Base-by-base conservation (phyloP, 352 stramenopile species). In the Pythium apleroticum region DNA sequence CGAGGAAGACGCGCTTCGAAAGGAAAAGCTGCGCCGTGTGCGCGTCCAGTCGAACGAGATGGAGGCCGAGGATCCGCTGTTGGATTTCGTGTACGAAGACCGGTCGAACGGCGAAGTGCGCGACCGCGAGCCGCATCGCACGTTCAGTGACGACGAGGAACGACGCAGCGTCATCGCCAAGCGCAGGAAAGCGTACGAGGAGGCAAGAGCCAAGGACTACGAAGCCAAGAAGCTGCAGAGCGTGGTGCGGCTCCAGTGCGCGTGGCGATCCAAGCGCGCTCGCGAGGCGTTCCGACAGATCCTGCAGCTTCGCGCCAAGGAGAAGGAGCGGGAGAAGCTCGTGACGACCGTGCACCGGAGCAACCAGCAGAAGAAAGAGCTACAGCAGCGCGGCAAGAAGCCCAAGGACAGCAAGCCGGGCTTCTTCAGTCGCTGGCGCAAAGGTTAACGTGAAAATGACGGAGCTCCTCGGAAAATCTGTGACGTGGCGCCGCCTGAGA, bases 181-280 rank as follows among this genome's bases (percentile, higher is more conserved):
- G 60, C 75, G 85, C 4, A 77, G 80, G 39, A 60, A 62, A 56
- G 70, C 64, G 14, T 87, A 78, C 37, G 67, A 77, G 22, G 35
- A 57, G 1, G 63, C 67, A 19, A 73, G 84, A 15, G 60, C 66
- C 14, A 41, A 39, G 1, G 66, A 77, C 57, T 80, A 84, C 53
- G 71, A 84, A 15, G 56, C 28, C 15, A 89, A 80, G 57, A 76
- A 80, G 52, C 67, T 91, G 4, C 62, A 60, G 25, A 87, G 78
- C 49, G 73, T 83, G 52, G 56, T 94, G n/a, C 74, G 71, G 20
- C 70, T 93, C 5, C 85, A 94, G 78, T 92, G 85, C 46, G 85
- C 85, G 4, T 94, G 80, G 78, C 78, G 85, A 11, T 85, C 71
- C 31, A 90, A 89, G 59, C 78, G 83, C 1, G 85, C 85, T 12